Base-by-base conservation (phyloP, 2,329 filamentous ascomycete species). In the Fusarium tuaranense region DNA sequence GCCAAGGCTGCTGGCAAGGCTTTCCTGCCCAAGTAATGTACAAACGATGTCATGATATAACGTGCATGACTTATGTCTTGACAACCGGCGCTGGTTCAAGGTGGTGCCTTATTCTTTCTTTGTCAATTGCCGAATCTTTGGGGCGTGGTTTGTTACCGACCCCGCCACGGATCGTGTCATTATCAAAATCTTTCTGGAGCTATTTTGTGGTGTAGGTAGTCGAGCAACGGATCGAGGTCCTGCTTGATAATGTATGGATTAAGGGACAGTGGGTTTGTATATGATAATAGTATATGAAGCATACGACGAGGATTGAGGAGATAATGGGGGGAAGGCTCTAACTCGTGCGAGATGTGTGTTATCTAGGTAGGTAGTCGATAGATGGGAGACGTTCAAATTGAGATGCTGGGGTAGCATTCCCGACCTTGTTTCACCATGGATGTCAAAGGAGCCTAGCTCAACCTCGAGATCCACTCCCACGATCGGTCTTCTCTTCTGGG, bases 1-100 rank as follows among this genome's bases (percentile, higher is more conserved):
- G 79, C 78, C 67, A 74, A 72, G 61, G 79, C 78, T 13, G 74
- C 73, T 10, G 79, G 78, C 30, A 82, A 79, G 70, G 74, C 77
- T 14, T 36, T 65, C 6, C 34, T 70, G 27, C 66, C 71, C 8
- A 71, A 74, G 59, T 74, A 48, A 44, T 39, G 34, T 18, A 53
- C 48, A 53, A 41, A 59, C 36, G 46, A 44, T 55, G 34, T 20
- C 44, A 67, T 46, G 65, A 55, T 48, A 53, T 51, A 44, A 34
- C 7, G 39, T 22, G 34, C 25, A 66, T 66, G 55, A 25, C 36
- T 34, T 25, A 48, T 61, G 58, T 20, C 57, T 59, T 38, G 38
- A 61, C 58, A 61, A 25, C 57, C 34, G 58, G 38, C 58, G 16
- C 58, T 61, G 38, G 38, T 22, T 39, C 53, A 57, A 53, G 57